phyloP scores from a whole-genome alignment of 129 eudicot species.

The Scalesia atractyloides region DNA sequence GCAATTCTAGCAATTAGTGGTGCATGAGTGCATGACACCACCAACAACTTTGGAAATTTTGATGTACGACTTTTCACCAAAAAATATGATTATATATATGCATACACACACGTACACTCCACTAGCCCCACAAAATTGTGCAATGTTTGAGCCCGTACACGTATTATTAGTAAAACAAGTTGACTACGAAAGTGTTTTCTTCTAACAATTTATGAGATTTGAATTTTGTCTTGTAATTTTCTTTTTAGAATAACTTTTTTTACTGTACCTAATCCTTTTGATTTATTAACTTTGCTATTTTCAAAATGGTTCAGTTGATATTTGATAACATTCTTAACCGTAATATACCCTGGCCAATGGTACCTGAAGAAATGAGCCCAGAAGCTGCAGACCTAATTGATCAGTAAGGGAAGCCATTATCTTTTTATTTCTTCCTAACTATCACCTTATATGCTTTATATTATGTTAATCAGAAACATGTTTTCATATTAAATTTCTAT shows the following conservation, averaged over 20 bases:
- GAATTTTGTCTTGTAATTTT: constrained; percentile 6
- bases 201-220: constrained; percentile 10
- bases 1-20: constrained; percentile 8
- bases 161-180: constrained; percentile 6
- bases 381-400: constrained; percentile 92
- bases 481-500: background rate
- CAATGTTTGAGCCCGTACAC: constrained; percentile 9
- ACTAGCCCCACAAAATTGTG: background rate
- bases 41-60: background rate
- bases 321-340: constrained; percentile 95
- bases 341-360: constrained; percentile 93
- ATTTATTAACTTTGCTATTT: constrained; percentile 23
- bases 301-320: constrained; percentile 72
- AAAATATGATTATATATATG: background rate
- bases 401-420: constrained; percentile 51
- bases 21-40: background rate
- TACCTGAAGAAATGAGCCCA: constrained; percentile 90
- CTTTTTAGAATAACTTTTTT: background rate
- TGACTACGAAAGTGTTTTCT: background rate
- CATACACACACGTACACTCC: background rate
- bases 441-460: background rate
- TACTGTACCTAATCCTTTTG: constrained; percentile 10
- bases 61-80: background rate
- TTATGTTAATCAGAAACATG: background rate
- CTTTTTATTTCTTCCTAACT: background rate